phyloP scores from a whole-genome alignment of 2,329 filamentous ascomycete genomes.

The Exophiala bonariae region DNA sequence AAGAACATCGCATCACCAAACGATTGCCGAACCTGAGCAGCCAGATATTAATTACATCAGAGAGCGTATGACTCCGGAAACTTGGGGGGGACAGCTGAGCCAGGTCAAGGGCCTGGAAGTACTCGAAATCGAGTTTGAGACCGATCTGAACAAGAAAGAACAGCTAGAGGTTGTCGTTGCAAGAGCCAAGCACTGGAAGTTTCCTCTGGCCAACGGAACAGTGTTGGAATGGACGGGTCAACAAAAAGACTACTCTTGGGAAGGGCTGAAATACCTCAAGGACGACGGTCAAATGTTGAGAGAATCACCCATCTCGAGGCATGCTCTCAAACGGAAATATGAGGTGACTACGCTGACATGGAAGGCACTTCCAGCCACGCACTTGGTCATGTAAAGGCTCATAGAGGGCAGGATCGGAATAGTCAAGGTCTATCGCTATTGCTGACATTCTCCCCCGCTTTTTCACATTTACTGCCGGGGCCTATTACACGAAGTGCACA shows the following conservation, averaged over 20 bases:
- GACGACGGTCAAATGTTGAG: slow-evolving; percentile 9
- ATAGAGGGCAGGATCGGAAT: too few species aligned
- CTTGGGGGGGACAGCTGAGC: slow-evolving; percentile 17
- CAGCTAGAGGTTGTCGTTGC: slow-evolving; percentile 29
- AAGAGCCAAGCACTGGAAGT: slow-evolving; percentile 28
- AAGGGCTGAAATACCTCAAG: slow-evolving; percentile 11
- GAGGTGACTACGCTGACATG: slow-evolving; percentile 18
- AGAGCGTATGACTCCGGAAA: slow-evolving; percentile 20
- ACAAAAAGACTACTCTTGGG: slow-evolving; percentile 13
- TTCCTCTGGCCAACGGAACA: slow-evolving; percentile 16
- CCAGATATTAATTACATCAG: slow-evolving; percentile 11
- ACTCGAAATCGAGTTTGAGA: slow-evolving; percentile 33
- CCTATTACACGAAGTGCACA: too few species aligned
- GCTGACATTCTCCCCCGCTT: too few species aligned
- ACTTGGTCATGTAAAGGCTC: too few species aligned
- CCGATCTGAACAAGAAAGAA: slow-evolving; percentile 24
- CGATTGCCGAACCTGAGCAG: slow-evolving; percentile 10
- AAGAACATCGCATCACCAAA: slow-evolving; percentile 21
- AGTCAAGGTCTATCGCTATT: too few species aligned
- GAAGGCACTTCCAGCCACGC: too few species aligned
- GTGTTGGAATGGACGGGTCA: slow-evolving; percentile 16
- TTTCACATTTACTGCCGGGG: too few species aligned
- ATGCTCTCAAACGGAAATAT: slow-evolving; percentile 13
- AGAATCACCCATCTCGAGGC: slow-evolving; percentile 2
- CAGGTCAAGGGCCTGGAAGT: slow-evolving; percentile 20